Percentiles rank a stretch among this genome's conserved stretches.
These are phyloP conservation scores for Hysterangium stoloniferum DNA, from an alignment of 768 basidiomycete species.

Conservation along the genomic window DNA sequence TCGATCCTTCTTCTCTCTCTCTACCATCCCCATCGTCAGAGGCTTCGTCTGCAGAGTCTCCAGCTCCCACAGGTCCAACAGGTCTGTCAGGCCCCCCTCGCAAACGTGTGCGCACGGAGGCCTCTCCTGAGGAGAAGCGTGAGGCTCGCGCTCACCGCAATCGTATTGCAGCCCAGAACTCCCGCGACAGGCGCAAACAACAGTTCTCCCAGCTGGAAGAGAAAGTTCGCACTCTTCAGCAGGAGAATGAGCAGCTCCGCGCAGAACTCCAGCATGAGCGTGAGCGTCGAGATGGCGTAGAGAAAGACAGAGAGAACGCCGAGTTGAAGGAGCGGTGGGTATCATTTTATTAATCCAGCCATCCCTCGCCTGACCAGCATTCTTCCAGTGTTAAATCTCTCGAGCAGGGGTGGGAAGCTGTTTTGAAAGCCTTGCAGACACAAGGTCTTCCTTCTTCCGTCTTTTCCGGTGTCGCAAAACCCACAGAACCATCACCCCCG, in stretches of 20 bases:
- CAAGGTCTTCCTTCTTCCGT: conserved; percentile 51
- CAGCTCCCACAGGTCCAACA: conserved; percentile 15
- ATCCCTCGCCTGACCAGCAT: neutral
- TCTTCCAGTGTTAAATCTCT: conserved; percentile 48
- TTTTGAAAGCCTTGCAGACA: conserved; percentile 64
- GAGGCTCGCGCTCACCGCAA: conserved; percentile 89
- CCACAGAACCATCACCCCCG: conserved; percentile 14
- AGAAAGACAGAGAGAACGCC: conserved; percentile 55
- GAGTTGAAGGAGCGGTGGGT: conserved; percentile 57
- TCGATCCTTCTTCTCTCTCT: conserved; percentile 33
- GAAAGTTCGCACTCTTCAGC: conserved; percentile 66
- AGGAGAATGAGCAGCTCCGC: conserved; percentile 72
- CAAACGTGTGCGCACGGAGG: conserved; percentile 62
- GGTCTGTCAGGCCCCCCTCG: conserved; percentile 43
- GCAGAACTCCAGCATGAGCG: conserved; percentile 35
- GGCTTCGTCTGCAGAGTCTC: conserved; percentile 22
- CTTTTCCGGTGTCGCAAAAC: conserved; percentile 25
- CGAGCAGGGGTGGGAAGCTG: conserved; percentile 75
- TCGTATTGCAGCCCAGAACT: conserved; percentile 89
- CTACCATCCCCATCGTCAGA: conserved; percentile 28
- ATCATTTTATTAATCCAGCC: neutral
- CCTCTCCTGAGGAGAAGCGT: conserved; percentile 68
- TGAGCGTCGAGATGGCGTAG: conserved; percentile 31
- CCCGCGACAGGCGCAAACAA: conserved; percentile 82
- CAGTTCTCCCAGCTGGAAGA: conserved; percentile 66